A percentile compares a stretch with the other conserved stretches of the same genome.
These are phyloP conservation scores for Setaria viridis DNA, from an alignment of 202 grass and related monocot species.

Conservation along the genomic window DNA sequence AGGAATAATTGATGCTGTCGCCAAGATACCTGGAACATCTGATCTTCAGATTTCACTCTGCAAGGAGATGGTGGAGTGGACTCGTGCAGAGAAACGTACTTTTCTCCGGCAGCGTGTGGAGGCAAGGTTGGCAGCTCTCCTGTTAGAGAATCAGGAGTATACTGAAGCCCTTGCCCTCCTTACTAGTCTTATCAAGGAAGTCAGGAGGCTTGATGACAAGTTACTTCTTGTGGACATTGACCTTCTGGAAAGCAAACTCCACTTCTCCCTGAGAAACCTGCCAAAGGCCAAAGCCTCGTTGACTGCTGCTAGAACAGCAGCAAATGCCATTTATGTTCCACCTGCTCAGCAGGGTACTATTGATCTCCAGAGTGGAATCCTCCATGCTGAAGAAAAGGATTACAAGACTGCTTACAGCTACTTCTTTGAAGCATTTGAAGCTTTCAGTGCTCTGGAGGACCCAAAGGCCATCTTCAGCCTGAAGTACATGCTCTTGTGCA, in stretches of 20 bases:
- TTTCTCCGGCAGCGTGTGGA: constrained; percentile 90
- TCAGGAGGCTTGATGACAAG: constrained; percentile 88
- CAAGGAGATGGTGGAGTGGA: constrained; percentile 95
- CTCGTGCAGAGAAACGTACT: constrained; percentile 78
- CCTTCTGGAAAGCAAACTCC: constrained; percentile 93
- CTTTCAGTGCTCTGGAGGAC: constrained; percentile 83
- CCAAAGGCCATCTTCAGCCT: constrained; percentile 79
- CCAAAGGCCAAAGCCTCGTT: constrained; percentile 93
- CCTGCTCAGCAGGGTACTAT: constrained; percentile 89
- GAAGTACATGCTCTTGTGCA: constrained; percentile 98
- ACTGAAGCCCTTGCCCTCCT: constrained; percentile 83
- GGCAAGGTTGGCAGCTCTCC: constrained; percentile 74
- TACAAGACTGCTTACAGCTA: constrained; percentile 97
- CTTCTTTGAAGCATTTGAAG: constrained; percentile 98
- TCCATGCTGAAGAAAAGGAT: constrained; percentile 95
- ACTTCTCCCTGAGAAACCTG: constrained; percentile 89
- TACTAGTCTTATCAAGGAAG: constrained; percentile 67
- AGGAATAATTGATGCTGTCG: constrained; percentile 82
- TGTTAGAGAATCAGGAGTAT: constrained; percentile 85
- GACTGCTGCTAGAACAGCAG: constrained; percentile 90
- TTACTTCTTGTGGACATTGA: constrained; percentile 83
- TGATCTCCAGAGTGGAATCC: constrained; percentile 95
- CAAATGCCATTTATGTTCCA: constrained; percentile 94
- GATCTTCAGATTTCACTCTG: constrained; percentile 89
- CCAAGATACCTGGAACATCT: constrained; percentile 85